Evolutionary conservation across 202 grass and related monocot genomes (phyloP).

Genomic region (Zoysia matrella): DNA sequence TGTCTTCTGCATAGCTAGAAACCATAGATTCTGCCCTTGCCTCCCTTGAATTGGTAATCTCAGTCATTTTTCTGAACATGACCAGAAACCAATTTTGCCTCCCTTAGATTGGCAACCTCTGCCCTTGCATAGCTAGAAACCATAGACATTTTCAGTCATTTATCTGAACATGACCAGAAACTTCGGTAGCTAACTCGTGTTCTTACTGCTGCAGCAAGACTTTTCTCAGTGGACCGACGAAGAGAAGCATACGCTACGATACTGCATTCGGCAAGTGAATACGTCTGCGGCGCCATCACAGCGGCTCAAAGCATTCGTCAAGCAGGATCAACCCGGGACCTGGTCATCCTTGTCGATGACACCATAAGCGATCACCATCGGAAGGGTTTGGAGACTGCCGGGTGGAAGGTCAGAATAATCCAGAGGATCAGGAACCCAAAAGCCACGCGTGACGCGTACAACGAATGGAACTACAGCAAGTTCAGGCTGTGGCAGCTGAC

Average conservation of each 20-base stretch:
- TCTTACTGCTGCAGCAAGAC: conserved; percentile 55
- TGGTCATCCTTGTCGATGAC: conserved; percentile 55
- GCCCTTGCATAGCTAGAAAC: too few species aligned
- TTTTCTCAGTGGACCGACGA: conserved; percentile 55
- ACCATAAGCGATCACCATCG: conserved; percentile 36
- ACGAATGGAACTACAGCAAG: conserved; percentile 97
- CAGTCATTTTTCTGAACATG: too few species aligned
- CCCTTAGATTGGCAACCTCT: too few species aligned
- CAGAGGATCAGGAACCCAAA: conserved; percentile 81
- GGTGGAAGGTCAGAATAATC: conserved; percentile 69
- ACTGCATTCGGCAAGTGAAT: conserved; percentile 60
- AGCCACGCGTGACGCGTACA: conserved; percentile 60
- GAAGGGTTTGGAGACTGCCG: conserved; percentile 60
- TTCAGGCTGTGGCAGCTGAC: conserved; percentile 89
- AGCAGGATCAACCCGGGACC: conserved; percentile 68
- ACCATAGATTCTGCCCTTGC: too few species aligned
- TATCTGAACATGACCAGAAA: too few species aligned
- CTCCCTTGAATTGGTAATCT: too few species aligned
- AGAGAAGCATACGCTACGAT: conserved; percentile 66
- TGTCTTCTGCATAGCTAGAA: too few species aligned
- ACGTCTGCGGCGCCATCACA: conserved; percentile 88
- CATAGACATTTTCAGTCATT: too few species aligned
- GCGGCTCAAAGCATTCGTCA: conserved; percentile 83
- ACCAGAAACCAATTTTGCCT: too few species aligned
- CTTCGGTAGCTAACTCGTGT: neutral